Evolutionary conservation across 305 asterid species (phyloP), one percentile per base, ranked within the genome.

Genomic region (Stenogyne calaminthoides): DNA sequence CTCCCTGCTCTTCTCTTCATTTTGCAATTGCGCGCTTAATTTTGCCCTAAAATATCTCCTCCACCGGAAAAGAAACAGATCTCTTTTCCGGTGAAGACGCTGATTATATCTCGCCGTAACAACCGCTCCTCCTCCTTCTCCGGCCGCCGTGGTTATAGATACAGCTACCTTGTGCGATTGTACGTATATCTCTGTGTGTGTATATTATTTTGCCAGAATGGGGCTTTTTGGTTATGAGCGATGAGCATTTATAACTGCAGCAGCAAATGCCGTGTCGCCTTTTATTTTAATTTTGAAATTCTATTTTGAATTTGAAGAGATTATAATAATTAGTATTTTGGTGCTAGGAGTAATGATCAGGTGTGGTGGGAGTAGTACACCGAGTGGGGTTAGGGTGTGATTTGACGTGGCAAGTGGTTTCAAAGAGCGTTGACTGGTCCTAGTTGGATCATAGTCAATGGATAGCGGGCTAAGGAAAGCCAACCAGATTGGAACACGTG

Each of bases 1-100:
- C 61, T 75, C 61, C 64, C 51, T 55, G 71, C 57, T 67, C 85
- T 70, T 42, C 76, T 76, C 80, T 74, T 84, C 88, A 84, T 84
- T 72, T 15, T 12, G 8, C 0, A 10, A 20, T 20, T 57, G n/a
- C n/a, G n/a, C n/a, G 39, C 39, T 25, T 12, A 57, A 25, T 57
- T 37, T 34, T 6, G 5, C 16, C 4, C 14, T n/a, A n/a, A 4
- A 12, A 1, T 10, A 9, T 56, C 36, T 6, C 36, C 54, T 67
- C 63, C 71, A 78, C 74, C 78, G 74, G 78, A 70, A 69, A 77
- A 75, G 40, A 64, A 47, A 14, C n/a, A 10, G 65, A 73, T 64
- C 60, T 65, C 75, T 61, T 64, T 22, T 6, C 77, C 81, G 81
- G 77, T 58, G 69, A 64, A 47, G 56, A 68, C 56, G 64, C 64